These are phyloP conservation scores for Rhizopogon parksii DNA, from an alignment of 1,284 basidiomycete species.

Conservation along the genomic window DNA sequence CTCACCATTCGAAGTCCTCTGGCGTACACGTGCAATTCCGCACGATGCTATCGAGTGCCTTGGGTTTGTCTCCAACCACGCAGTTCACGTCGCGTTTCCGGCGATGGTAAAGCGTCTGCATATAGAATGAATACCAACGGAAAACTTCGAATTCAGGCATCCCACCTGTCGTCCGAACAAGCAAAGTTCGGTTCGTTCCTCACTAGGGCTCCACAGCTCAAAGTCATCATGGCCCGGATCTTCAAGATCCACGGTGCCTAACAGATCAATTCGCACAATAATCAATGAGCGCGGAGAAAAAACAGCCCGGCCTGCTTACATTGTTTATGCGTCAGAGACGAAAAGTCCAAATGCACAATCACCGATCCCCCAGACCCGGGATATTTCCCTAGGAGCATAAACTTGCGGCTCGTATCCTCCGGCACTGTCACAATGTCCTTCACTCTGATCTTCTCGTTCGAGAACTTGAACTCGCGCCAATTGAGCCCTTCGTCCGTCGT, in stretches of 20 bases:
- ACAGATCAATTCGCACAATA: no score
- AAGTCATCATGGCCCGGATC: slow-evolving; percentile 84
- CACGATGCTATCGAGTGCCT: slow-evolving; percentile 47
- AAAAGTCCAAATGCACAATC: slow-evolving; percentile 88
- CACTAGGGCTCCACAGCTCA: slow-evolving; percentile 90
- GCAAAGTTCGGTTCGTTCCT: slow-evolving; percentile 75
- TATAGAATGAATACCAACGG: background rate
- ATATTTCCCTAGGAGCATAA: slow-evolving; percentile 76
- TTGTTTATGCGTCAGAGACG: slow-evolving; percentile 62
- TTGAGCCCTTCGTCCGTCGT: slow-evolving; percentile 81
- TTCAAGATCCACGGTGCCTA: slow-evolving; percentile 64
- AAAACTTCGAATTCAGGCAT: background rate
- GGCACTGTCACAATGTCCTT: slow-evolving; percentile 83
- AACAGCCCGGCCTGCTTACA: slow-evolving; percentile 45
- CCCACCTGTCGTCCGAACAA: slow-evolving; percentile 76
- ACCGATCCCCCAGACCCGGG: slow-evolving; percentile 48
- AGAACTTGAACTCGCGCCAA: slow-evolving; percentile 88
- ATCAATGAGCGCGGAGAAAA: background rate
- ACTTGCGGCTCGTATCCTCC: slow-evolving; percentile 84
- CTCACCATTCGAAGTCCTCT: slow-evolving; percentile 89
- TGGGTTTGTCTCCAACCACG: slow-evolving; percentile 67
- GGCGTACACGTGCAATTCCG: slow-evolving; percentile 67
- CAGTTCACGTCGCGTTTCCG: slow-evolving; percentile 77
- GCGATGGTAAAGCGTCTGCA: slow-evolving; percentile 80
- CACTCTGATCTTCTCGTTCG: slow-evolving; percentile 70